Evolutionary conservation across 2,329 filamentous ascomycete species (phyloP).

Genomic region (Fusarium sp.): DNA sequence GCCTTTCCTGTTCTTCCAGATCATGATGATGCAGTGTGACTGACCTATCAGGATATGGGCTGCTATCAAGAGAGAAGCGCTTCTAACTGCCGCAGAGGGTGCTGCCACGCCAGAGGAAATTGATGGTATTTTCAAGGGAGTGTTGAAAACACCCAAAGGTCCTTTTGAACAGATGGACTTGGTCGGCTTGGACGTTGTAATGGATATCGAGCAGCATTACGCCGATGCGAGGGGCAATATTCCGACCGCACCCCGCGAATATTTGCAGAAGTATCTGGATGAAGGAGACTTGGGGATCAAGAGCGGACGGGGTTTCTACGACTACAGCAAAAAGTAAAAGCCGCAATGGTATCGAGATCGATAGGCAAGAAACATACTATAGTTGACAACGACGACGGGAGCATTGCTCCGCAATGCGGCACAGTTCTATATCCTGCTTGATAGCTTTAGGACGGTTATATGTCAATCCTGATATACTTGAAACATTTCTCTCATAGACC

Average conservation of each 20-base stretch:
- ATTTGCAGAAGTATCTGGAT: conserved; percentile 40
- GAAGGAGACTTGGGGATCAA: conserved; percentile 47
- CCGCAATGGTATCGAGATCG: neutral
- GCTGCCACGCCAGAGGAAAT: conserved; percentile 49
- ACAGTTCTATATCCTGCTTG: neutral
- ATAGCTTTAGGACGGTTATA: neutral
- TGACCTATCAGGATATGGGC: conserved; percentile 48
- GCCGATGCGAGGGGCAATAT: conserved; percentile 44
- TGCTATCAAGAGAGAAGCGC: conserved; percentile 49
- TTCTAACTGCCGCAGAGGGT: conserved; percentile 48
- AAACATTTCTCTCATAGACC: too few species aligned
- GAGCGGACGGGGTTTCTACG: conserved; percentile 47
- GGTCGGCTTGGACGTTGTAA: conserved; percentile 49
- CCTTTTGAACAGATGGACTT: conserved; percentile 51
- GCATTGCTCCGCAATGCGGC: neutral
- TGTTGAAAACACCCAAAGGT: conserved; percentile 49
- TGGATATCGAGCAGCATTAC: conserved; percentile 50
- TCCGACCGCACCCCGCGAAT: conserved; percentile 42
- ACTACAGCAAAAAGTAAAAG: conserved; percentile 19
- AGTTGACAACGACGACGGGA: neutral
- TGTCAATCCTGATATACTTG: neutral
- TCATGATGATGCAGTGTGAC: neutral
- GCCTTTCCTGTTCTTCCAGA: neutral
- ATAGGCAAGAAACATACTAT: neutral
- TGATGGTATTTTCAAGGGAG: conserved; percentile 47